Evolutionary conservation across 768 basidiomycete genomes (phyloP), one percentile per base, ranked within the genome.

Genomic region (Suillus subaureus): DNA sequence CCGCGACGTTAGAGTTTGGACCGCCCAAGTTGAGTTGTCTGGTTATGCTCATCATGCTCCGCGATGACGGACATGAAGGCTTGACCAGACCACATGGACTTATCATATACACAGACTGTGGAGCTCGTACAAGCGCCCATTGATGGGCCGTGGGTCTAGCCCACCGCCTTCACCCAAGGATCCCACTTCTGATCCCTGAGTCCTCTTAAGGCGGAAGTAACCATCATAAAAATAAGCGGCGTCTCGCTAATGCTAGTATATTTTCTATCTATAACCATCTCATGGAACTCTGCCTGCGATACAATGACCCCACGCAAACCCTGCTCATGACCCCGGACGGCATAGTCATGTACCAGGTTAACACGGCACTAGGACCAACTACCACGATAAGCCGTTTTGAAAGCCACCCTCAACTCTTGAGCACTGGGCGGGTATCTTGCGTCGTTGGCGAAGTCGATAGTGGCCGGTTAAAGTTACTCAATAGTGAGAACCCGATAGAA

Each of bases 271-370:
- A 42, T 31, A 42, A 60, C 9, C 23, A 42, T 6, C 26, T 37
- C 28, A 63, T 63, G 62, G 62, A 63, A 62, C 55, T 64, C 8
- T 64, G 61, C 61, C 26, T 64, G 37, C 60, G 64, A 21, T 15
- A 81, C 67, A 82, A 82, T 69, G 79, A 81, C 68, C 78, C 80
- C 11, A 71, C 68, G 5, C 67, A 77, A 33, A 81, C 81, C 3
- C 64, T 77, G 18, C 74, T 81, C 61, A 69, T 78, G 11, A 72
- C 79, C 9, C 70, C 72, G 6, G 75, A 78, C 33, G 79, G 79
- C 11, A 69, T 71, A 54, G 71, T 74, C 5, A 71, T 76, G 31
- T 82, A 77, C 65, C 69, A 76, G 33, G 76, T 80, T 28, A 66
- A 71, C 37, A 81, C 81, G 1, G 72, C 74, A 33, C 31, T 16